Conservation (phyloP, 2,329 filamentous ascomycete species). For the Sporothrix protearum region DNA sequence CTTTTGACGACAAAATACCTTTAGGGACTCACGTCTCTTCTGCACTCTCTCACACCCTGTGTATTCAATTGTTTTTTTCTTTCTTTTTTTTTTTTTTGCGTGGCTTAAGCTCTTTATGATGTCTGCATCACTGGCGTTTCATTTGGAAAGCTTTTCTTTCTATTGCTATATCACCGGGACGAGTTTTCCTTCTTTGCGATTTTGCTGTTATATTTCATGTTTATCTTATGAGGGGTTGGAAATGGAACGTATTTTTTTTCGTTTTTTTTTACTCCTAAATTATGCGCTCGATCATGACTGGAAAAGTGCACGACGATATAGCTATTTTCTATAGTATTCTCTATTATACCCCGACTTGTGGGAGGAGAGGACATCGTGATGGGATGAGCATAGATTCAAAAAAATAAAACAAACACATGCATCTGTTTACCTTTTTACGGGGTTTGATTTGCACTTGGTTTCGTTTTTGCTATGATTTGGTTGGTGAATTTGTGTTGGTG, state of each 20-base stretch:
- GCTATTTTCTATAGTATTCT: background rate
- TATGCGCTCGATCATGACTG: background rate
- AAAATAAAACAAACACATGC: background rate
- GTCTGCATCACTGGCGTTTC: conserved; percentile 26
- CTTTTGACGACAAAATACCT: background rate
- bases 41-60: background rate
- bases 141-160: conserved; percentile 2
- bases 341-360: background rate
- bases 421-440: background rate
- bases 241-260: background rate
- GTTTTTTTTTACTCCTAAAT: background rate
- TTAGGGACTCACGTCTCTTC: background rate
- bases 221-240: conserved; percentile 6
- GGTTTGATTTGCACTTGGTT: background rate
- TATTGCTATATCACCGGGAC: background rate
- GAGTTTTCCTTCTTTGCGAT: background rate
- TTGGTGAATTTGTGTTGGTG: background rate
- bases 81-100: no score
- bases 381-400: background rate
- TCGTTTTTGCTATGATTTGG: background rate
- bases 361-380: background rate
- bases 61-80: conserved; percentile 9
- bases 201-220: conserved; percentile 3
- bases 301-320: background rate
- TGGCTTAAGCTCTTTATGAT: conserved; percentile 5